Base-by-base conservation (phyloP, 176 grass and related monocot species). In the Olyra latifolia region DNA sequence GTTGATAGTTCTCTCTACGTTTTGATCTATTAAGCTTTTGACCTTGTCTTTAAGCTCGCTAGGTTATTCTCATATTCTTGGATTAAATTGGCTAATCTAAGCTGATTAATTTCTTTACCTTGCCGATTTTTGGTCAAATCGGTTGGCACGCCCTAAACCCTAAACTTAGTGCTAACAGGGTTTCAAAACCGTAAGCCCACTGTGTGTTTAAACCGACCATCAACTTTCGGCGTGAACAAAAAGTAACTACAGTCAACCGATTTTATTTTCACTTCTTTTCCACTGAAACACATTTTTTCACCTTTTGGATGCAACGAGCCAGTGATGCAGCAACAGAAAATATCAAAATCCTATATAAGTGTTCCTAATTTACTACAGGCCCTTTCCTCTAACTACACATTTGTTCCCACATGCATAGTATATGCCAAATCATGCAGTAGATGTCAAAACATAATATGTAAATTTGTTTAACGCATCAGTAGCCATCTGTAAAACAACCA, bases 401-500 rank as follows among this genome's bases (percentile, higher is more conserved):
- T 13, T 82, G 10, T 57, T 77, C 42, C 3, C 15, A 35, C 39
- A 39, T 63, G 71, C 56, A 41, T 13, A 61, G 27, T 47, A 78
- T 35, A 88, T 57, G 66, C 28, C 74, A 52, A 74, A 74, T 10
- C 11, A 80, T 59, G 62, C 5, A 9, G 20, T 72, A 38, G 4
- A 78, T 20, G 43, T 75, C 25, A 32, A 45, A 68, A 61, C 23
- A 25, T 22, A 74, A 8, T 28, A 64, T 15, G 50, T 66, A 67
- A 14, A 39, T 44, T n/a, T n/a, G 32, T 45, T 49, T 7, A 84
- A 29, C 24, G 8, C 29, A 83, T 45, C 16, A 44, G 38, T 43
- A 59, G 42, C 27, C 8, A 91, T 61, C 20, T 30, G 41, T 38
- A 67, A 68, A 78, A 82, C 16, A 46, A 59, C 2, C 17, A 56